Evolutionary conservation across 768 basidiomycete genomes (phyloP).

Genomic region (Phanerochaete carnosa): DNA sequence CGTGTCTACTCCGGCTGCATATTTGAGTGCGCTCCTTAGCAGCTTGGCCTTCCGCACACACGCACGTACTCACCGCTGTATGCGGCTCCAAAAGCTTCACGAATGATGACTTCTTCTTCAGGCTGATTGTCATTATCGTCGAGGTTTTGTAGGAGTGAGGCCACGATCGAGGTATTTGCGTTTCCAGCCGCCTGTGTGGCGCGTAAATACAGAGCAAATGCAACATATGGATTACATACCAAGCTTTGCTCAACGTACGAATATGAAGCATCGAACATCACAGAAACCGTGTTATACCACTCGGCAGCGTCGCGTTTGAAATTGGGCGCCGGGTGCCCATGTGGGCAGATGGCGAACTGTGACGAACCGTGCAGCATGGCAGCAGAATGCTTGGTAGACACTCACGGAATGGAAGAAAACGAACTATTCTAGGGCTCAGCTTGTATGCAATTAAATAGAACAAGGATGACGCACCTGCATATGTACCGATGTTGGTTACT

Average conservation of each 20-base stretch:
- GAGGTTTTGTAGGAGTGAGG: constrained; percentile 53
- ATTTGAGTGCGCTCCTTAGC: no score
- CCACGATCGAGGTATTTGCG: no score
- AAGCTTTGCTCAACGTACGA: constrained; percentile 27
- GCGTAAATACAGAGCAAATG: not conserved
- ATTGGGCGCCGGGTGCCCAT: constrained; percentile 19
- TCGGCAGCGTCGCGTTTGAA: constrained; percentile 13
- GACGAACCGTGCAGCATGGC: not conserved
- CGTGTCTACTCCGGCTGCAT: no score
- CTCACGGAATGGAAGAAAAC: constrained; percentile 51
- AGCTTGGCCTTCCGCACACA: no score
- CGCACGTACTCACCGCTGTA: constrained; percentile 24
- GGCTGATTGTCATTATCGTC: not conserved
- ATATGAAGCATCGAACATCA: constrained; percentile 51
- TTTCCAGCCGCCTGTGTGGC: constrained; percentile 38
- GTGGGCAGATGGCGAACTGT: constrained; percentile 16
- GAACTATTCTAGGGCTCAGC: no score
- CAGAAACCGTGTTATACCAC: constrained; percentile 1
- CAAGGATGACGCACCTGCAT: not conserved
- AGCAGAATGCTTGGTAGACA: not conserved
- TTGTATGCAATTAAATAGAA: no score
- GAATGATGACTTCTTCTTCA: not conserved
- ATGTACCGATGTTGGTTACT: not conserved
- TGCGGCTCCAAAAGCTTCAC: not conserved
- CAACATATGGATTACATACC: not conserved